Evolutionary conservation across 192 early-diverging fungal genomes (phyloP), one percentile per base, ranked within the genome.

Genomic region (Dissophora globulifera): DNA sequence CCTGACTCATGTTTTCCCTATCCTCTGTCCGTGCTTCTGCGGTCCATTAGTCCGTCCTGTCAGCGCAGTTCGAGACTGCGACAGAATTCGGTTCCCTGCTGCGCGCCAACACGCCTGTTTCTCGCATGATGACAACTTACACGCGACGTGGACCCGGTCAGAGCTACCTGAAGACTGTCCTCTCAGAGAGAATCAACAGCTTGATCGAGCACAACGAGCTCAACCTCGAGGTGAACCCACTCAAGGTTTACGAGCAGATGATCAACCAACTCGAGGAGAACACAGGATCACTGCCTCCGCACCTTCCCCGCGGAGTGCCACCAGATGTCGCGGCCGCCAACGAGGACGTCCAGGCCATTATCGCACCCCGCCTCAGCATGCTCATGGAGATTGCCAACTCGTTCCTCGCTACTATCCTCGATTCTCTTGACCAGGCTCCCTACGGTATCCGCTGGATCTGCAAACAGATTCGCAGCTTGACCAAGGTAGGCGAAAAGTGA

Each of bases 391-490:
- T 97, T 40, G 89, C 94, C 20, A 88, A 91, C 57, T 84, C 85
- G 17, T 96, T 98, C 68, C 80, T 98, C 43, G 85, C 88, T 51
- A 96, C 92, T 9, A 95, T 98, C 50, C 88, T 97, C 22, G 82
- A 83, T 19, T 90, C 92, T 20, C 82, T 91, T 10, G 90, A 95
- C 52, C 85, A 91, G 59, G 93, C 94, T 16, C 97, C 97, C 1
- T 97, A 95, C 66, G 97, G 96, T 29, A 97, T 98, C 78, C 88
- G 96, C 13, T 98, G 96, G 96, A 95, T 98, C 50, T 98, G 97
- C 79, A 98, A 98, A 66, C 96, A 98, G 80, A 97, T 98, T 83
- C 85, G 92, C 22, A 93, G 90, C 8, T 80, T 98, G 66, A 95
- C 95, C 7, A 95, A 94, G 68, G 81, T 82, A 55, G 38, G n/a